Evolutionary conservation across 2,329 filamentous ascomycete species (phyloP), one percentile per base, ranked within the genome.

Genomic region (Fusarium pseudograminearum): DNA sequence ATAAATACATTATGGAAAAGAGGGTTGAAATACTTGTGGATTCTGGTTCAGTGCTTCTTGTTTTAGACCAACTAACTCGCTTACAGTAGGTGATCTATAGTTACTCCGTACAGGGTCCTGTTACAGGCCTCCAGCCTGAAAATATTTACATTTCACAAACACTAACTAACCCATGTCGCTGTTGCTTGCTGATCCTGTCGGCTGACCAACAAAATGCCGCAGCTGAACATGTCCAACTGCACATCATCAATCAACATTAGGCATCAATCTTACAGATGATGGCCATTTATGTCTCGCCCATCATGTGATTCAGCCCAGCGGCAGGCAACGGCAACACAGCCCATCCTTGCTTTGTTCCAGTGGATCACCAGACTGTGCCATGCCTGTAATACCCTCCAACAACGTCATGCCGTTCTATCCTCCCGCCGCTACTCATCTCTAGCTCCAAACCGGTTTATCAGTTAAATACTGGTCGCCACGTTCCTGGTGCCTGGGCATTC

Each of bases 351-450:
- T 54, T 55, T 31, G 7, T 28, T 30, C 48, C 48, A 53, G 61
- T 69, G 67, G 73, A 75, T 74, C 73, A 75, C 57, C 62, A 62
- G 73, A 74, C 73, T 46, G 55, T 54, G 34, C 45, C 46, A 60
- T 61, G 53, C 63, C 57, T 63, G 57, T 47, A 51, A 40, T 14
- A 12, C n/a, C 36, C n/a, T 40, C 36, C n/a, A 20, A 75, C 74
- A 67, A 55, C 71, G 73, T 74, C 73, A 74, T 70, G 52, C 58
- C 58, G 51, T 50, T 55, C 61, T 46, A 47, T 18, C 26, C 41
- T 51, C 47, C 61, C 45, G 40, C 34, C 18, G 40, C 62, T 61
- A 45, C 20, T 10, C 10, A 38, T 26, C 47, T 28, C 40, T 58
- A 38, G 47, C 22, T 24, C 11, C 30, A 51, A 56, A 40, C 48